Percentiles rank a stretch among this genome's conserved stretches.
These are phyloP conservation scores for Rhodocollybia butyracea DNA, from an alignment of 768 basidiomycete species.

Conservation along the genomic window DNA sequence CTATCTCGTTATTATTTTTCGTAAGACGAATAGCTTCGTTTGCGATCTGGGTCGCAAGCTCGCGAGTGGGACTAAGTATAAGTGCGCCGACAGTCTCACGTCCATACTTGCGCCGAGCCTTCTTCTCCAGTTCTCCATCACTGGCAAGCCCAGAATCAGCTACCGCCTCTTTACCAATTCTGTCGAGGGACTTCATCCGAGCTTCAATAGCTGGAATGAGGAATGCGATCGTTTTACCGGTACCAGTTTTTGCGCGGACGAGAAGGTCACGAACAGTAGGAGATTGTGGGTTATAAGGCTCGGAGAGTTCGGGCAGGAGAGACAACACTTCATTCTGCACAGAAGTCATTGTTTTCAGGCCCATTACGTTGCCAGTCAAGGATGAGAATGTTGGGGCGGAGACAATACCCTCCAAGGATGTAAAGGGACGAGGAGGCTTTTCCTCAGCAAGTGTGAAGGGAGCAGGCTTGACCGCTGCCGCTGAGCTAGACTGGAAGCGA, in stretches of 20 bases:
- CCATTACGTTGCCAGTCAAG: conserved; percentile 61
- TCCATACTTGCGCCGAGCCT: conserved; percentile 36
- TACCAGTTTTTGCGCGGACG: conserved; percentile 86
- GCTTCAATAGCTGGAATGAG: conserved; percentile 84
- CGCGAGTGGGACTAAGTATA: conserved; percentile 86
- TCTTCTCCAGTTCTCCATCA: conserved; percentile 25
- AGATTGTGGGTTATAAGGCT: conserved; percentile 40
- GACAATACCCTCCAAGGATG: conserved; percentile 34
- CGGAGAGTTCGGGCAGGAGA: conserved; percentile 67
- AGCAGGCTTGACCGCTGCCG: background rate
- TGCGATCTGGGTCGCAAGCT: conserved; percentile 88
- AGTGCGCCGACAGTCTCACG: conserved; percentile 61
- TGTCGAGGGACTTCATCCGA: conserved; percentile 57
- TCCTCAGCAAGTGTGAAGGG: background rate
- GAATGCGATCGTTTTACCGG: conserved; percentile 88
- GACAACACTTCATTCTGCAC: conserved; percentile 81
- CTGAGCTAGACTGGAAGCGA: background rate
- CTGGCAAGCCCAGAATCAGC: conserved; percentile 36
- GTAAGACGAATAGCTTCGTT: conserved; percentile 72
- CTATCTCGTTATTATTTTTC: conserved; percentile 55
- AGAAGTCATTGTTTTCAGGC: conserved; percentile 66
- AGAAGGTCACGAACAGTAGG: conserved; percentile 58
- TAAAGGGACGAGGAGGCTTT: conserved; percentile 21
- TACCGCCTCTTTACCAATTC: conserved; percentile 36
- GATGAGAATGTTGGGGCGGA: conserved; percentile 49